Evolutionary conservation across 768 basidiomycete genomes (phyloP), one percentile per base, ranked within the genome.

Genomic region (Fistulinella prunicolor): DNA sequence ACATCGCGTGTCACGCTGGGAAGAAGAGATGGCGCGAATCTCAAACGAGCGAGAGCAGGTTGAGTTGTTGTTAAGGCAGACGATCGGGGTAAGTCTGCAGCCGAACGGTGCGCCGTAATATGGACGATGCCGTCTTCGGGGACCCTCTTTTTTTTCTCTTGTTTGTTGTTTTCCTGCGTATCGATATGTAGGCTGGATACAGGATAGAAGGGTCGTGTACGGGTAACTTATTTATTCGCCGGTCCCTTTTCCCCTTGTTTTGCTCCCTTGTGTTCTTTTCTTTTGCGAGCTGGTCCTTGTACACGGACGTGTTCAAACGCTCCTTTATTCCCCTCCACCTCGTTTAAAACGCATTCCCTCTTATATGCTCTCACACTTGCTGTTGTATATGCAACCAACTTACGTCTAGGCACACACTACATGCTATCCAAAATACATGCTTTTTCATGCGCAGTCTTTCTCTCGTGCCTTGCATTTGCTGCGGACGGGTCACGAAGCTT

Each of bases 21-120:
- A 73, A 32, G 83, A 86, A 14, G 87, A 88, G 67, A 82, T 89
- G 76, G 64, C 73, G 21, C 71, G 78, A 48, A 73, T 86, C 47
- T 70, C 73, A 40, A 81, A 83, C 23, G 89, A 91, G 47, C 72
- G 85, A 13, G 83, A 86, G 58, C 66, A 74, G 16, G 80, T 89
- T 3, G 82, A 85, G 54, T 54, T 86, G 44, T 65, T 89, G 35
- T 66, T 91, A 41, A 71, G 70, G 55, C 86, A 89, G 65, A 79
- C 84, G 4, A 67, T 89, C 19, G 78, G 67, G 71, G 74, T 64
- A n/a, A 56, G 69, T 39, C 46, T 70, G 17, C 58, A 54, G 13
- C 54, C 56, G 3, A 64, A 66, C 22, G 67, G 56, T 32, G 30
- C 13, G 30, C 9, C 13, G 30, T 32, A 12, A 32, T 32, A n/a